Evolutionary conservation across 106 monocot species (phyloP).

Genomic region (Gastrodia elata): DNA sequence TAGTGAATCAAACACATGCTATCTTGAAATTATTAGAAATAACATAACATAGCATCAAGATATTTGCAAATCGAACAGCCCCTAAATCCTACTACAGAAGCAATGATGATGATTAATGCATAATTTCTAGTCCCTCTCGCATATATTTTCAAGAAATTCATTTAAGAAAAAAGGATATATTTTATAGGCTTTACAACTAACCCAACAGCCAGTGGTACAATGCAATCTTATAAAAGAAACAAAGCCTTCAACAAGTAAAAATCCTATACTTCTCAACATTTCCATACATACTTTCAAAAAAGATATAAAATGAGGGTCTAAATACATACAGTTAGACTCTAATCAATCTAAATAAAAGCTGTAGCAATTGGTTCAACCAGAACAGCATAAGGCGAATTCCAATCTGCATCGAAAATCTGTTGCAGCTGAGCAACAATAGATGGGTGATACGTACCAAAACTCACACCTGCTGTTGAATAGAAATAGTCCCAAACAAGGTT

Average conservation of each 20-base stretch:
- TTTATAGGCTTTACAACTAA: not conserved
- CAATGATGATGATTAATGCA: too few relatives aligned
- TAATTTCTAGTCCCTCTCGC: too few relatives aligned
- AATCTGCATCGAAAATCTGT: conserved; percentile 84
- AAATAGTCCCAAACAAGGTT: conserved; percentile 98
- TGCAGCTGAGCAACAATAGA: conserved; percentile 56
- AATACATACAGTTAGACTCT: not conserved
- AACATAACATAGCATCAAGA: too few relatives aligned
- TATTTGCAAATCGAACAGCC: too few relatives aligned
- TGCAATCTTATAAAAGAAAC: not conserved
- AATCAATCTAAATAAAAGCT: not conserved
- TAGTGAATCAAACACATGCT: too few relatives aligned
- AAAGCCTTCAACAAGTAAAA: not conserved
- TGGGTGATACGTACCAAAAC: conserved; percentile 56
- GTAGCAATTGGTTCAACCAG: conserved; percentile 36
- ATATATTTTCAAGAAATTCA: not conserved
- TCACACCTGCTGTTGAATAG: conserved; percentile 77
- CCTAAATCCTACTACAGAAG: too few relatives aligned
- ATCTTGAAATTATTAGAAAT: too few relatives aligned
- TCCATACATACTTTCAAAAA: not conserved
- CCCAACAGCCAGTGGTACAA: too few relatives aligned
- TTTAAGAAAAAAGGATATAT: not conserved
- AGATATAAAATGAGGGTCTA: not conserved
- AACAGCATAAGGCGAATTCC: conserved; percentile 73
- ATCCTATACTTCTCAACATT: not conserved